Base-by-base conservation (phyloP, 2,329 filamentous ascomycete species). In the Ceratocystis variospora region DNA sequence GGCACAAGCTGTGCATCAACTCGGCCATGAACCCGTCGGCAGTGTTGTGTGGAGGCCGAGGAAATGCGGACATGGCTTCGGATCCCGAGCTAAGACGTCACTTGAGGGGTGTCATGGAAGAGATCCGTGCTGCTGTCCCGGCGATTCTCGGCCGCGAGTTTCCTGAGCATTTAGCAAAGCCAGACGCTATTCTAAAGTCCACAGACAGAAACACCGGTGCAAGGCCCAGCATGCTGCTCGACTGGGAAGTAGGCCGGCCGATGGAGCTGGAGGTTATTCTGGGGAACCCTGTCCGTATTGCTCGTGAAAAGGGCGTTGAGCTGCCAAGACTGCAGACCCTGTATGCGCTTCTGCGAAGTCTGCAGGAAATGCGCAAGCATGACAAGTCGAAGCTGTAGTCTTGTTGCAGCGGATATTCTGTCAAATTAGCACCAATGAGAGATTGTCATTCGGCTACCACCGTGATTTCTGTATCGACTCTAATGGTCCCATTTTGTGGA, bases 1-100 rank as follows among this genome's bases (percentile, higher is more conserved):
- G 87, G 87, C 87, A 89, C 74, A 90, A 90, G 74, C 82, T 89
- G 69, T 86, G 85, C 71, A 89, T 90, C 77, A 90, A 90, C 73
- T 85, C 86, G 0, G 83, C 85, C 63, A 87, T 89, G 80, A 90
- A 90, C 75, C 86, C 87, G 0, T 86, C 83, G 0, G 84, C 86
- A 1, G 86, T 89, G 6, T 79, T 90, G 0, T 83, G 81, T 0
- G 84, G 85, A 12, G 85, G 86, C 1, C 77, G 80, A 1, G 81
- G 83, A 64, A 89, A 89, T 72, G 80, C 83, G 59, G 81, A 82
- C 68, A 88, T 90, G 83, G 79, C 83, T 4, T 75, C 76, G 12
- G 86, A 89, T 70, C 73, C 81, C 0, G 86, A 89, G 71, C 75
- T 89, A 48, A 79, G 81, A 57, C 73, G 74, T 25, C 87, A 89